Evolutionary conservation across 805 yeast species (phyloP).

Genomic region (Phaffomyces thermotolerans): DNA sequence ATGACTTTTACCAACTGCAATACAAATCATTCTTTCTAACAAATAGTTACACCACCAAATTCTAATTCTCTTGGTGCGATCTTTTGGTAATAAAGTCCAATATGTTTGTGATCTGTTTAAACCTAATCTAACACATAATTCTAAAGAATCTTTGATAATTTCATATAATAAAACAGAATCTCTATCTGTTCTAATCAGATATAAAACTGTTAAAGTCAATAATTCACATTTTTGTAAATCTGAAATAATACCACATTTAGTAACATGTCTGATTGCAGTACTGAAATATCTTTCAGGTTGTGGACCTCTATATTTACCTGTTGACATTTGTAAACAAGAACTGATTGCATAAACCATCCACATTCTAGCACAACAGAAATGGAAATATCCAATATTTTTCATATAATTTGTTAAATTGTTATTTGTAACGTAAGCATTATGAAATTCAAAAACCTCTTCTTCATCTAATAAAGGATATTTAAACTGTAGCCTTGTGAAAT

Average conservation of each 20-base stretch:
- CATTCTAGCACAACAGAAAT: conserved; percentile 48
- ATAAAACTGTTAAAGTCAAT: conserved; percentile 43
- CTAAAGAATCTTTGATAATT: conserved; percentile 46
- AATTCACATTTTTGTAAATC: conserved; percentile 45
- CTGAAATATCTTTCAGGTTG: conserved; percentile 50
- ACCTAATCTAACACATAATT: conserved; percentile 31
- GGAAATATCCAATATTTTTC: conserved; percentile 37
- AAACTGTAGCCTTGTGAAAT: conserved; percentile 47
- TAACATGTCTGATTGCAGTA: conserved; percentile 50
- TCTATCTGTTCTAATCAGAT: conserved; percentile 52
- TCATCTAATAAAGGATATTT: conserved; percentile 51
- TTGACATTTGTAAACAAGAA: conserved; percentile 45
- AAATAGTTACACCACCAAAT: conserved; percentile 60
- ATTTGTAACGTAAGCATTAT: conserved; percentile 38
- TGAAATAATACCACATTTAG: conserved; percentile 34
- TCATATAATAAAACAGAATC: conserved; percentile 49
- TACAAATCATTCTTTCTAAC: conserved; percentile 54
- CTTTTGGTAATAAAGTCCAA: conserved; percentile 19
- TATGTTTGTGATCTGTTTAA: conserved; percentile 33
- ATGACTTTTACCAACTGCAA: conserved; percentile 55
- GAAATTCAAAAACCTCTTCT: conserved; percentile 42
- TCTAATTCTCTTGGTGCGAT: conserved; percentile 38
- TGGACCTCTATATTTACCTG: conserved; percentile 50
- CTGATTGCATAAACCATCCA: conserved; percentile 48
- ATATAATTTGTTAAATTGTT: conserved; percentile 26